A percentile compares a stretch with the other conserved stretches of the same genome.
Evolutionary conservation across 2,329 filamentous ascomycete species (phyloP).

Genomic region (Colletotrichum sp.): DNA sequence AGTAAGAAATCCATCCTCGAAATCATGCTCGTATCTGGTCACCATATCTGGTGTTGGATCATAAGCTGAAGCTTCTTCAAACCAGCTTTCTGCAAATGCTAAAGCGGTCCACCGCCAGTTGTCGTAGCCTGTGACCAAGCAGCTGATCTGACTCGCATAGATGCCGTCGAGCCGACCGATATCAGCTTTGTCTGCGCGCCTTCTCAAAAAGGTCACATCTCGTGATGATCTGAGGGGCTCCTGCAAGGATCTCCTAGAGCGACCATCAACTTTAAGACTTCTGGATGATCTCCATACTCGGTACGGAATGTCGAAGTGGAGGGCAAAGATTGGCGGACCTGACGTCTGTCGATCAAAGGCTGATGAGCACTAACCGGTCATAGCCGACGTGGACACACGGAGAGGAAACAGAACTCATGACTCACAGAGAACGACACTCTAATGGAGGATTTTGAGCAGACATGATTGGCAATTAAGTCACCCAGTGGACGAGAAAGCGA

Average conservation of each 20-base stretch:
- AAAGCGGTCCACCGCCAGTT: not conserved
- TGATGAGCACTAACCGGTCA: too few species aligned
- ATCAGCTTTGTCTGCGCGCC: rapidly evolving
- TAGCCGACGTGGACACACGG: too few species aligned
- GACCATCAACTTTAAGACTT: not conserved
- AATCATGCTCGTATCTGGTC: not conserved
- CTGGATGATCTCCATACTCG: not conserved
- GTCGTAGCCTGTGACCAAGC: not conserved
- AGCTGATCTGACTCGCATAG: not conserved
- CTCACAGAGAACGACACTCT: not conserved
- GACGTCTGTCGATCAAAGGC: too few species aligned
- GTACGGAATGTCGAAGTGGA: not conserved
- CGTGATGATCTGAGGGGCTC: not conserved
- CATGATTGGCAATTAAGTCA: not conserved
- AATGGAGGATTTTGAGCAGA: not conserved
- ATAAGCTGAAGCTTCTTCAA: not conserved
- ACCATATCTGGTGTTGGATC: not conserved
- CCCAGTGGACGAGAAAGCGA: not conserved
- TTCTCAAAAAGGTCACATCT: not conserved
- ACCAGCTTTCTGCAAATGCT: not conserved
- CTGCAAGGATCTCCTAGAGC: not conserved
- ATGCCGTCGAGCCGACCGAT: not conserved
- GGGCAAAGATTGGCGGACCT: not conserved
- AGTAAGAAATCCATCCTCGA: not conserved
- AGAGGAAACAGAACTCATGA: too few species aligned